Evolutionary conservation across 2,329 filamentous ascomycete genomes (phyloP).

Genomic region (Orbilia ellipsospora): DNA sequence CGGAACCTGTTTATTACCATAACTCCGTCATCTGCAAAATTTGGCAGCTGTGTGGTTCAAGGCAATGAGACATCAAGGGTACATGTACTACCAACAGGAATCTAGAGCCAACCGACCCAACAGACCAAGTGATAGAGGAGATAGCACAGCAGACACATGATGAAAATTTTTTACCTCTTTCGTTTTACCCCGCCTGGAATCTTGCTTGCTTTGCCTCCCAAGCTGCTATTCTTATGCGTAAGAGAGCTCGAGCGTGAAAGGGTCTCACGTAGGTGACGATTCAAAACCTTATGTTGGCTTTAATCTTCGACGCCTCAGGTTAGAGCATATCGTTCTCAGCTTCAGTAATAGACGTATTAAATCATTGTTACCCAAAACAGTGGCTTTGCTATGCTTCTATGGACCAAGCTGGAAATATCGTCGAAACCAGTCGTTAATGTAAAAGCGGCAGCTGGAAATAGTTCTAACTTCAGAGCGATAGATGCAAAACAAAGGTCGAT

Average conservation of each 20-base stretch:
- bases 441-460: constrained; percentile 6
- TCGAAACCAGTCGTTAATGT: constrained; percentile 41
- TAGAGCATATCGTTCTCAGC: constrained; percentile 19
- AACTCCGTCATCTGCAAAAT: constrained; percentile 34
- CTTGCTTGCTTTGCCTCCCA: constrained; percentile 46
- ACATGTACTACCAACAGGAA: constrained; percentile 7
- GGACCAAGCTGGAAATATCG: constrained; percentile 13
- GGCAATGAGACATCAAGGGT: constrained; percentile 30
- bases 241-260: constrained; percentile 27
- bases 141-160: constrained; percentile 17
- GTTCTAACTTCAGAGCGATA: constrained; percentile 27
- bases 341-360: constrained; percentile 48
- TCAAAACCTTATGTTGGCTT: constrained; percentile 30
- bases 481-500: constrained; percentile 33
- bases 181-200: constrained; percentile 41
- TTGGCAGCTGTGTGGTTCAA: constrained; percentile 33
- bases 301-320: constrained; percentile 16
- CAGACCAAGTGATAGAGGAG: constrained; percentile 18
- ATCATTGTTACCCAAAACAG: constrained; percentile 35
- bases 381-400: constrained; percentile 12
- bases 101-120: constrained; percentile 36
- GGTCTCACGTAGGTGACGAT: constrained; percentile 30
- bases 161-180: constrained; percentile 33
- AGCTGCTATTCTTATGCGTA: constrained; percentile 23
- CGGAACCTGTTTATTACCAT: not conserved